These are phyloP conservation scores for Cryomyces minteri DNA, from an alignment of 495 filamentous ascomycete species.

Conservation along the genomic window DNA sequence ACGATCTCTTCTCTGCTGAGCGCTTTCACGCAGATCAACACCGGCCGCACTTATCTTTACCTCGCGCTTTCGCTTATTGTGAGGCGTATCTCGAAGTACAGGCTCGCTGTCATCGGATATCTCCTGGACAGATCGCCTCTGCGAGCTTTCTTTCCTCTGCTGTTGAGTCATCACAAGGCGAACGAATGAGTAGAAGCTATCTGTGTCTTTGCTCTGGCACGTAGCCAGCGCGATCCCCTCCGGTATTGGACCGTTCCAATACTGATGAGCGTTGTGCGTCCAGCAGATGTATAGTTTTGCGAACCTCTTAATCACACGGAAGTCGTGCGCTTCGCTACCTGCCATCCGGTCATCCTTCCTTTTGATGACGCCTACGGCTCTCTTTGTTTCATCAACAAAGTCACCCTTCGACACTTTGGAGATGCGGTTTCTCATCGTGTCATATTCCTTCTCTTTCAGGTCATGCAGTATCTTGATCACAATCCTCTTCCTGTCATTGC, in stretches of 20 bases:
- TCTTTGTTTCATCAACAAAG: neutral
- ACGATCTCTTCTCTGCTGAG: neutral
- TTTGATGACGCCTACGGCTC: neutral
- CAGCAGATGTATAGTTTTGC: neutral
- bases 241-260: neutral
- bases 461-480: slow-evolving; percentile 15
- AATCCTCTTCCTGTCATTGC: slow-evolving; percentile 10
- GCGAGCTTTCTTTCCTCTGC: no score
- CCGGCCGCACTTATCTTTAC: slow-evolving; percentile 3
- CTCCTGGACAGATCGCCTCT: no score
- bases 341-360: neutral
- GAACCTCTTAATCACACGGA: neutral
- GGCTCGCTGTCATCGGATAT: slow-evolving; percentile 5
- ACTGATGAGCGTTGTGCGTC: neutral
- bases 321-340: neutral
- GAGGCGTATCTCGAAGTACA: neutral
- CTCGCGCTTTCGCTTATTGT: slow-evolving; percentile 5
- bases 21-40: neutral
- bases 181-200: slow-evolving; percentile 5
- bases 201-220: no score
- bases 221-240: slow-evolving; percentile 1
- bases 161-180: no score
- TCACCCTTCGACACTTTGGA: neutral
- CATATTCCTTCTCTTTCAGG: neutral
- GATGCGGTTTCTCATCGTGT: neutral